A percentile compares a stretch with the other conserved stretches of the same genome.
phyloP scores from a whole-genome alignment of 2,329 filamentous ascomycete genomes.

The Rutstroemia sydowiana region DNA sequence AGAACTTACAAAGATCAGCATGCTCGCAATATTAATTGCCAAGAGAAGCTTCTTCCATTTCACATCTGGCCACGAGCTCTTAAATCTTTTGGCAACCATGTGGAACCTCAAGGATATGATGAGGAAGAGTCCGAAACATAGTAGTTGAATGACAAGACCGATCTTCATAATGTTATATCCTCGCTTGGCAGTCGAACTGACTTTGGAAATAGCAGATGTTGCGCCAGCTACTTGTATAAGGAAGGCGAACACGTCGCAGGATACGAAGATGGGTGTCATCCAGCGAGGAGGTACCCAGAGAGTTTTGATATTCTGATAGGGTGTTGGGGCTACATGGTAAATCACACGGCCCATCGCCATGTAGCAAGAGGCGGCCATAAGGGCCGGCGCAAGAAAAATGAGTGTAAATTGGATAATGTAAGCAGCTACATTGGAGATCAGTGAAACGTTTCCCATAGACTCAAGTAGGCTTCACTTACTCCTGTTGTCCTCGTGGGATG shows the following conservation, averaged over 20 bases:
- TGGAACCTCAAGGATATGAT: constrained; percentile 36
- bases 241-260: constrained; percentile 38
- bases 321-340: constrained; percentile 30
- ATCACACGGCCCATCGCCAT: constrained; percentile 39
- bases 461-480: neutral
- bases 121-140: constrained; percentile 37
- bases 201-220: constrained; percentile 34
- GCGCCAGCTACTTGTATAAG: constrained; percentile 39
- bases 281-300: constrained; percentile 34
- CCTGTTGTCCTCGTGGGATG: neutral
- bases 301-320: constrained; percentile 29
- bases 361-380: constrained; percentile 45
- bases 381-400: constrained; percentile 41
- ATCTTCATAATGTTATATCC: constrained; percentile 37
- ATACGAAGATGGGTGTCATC: constrained; percentile 40
- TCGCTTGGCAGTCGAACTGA: constrained; percentile 34
- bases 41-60: constrained; percentile 34
- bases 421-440: constrained; percentile 5
- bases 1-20: constrained; percentile 37
- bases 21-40: constrained; percentile 38
- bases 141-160: constrained; percentile 35
- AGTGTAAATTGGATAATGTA: constrained; percentile 32
- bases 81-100: constrained; percentile 22
- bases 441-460: neutral
- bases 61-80: constrained; percentile 26